Evolutionary conservation across 495 filamentous ascomycete genomes (phyloP).

Genomic region (Neurospora intermedia): DNA sequence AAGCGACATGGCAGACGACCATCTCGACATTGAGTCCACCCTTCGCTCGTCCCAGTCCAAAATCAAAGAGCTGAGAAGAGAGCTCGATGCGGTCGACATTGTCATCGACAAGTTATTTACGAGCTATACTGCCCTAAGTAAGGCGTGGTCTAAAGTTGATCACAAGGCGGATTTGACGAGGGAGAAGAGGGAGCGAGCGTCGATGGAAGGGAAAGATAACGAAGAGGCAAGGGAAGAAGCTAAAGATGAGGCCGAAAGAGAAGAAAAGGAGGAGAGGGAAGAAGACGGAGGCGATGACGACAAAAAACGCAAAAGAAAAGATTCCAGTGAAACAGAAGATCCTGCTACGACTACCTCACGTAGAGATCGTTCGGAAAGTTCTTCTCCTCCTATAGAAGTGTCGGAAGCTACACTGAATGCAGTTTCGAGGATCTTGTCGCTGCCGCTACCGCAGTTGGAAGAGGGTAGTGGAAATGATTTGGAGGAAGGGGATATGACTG

Average conservation of each 20-base stretch:
- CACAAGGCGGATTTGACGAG: neutral
- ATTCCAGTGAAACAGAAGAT: neutral
- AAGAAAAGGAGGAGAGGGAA: neutral
- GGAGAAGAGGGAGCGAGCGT: neutral
- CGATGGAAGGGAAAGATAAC: neutral
- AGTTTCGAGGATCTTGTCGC: neutral
- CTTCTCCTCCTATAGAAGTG: neutral
- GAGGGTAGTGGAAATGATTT: no score
- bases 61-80: neutral
- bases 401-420: neutral
- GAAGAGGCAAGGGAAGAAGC: neutral
- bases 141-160: neutral
- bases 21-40: neutral
- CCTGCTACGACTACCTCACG: neutral
- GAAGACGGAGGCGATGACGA: neutral
- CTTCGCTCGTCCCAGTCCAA: fast-evolving
- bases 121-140: no score
- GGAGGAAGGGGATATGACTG: neutral
- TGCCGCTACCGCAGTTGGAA: no score
- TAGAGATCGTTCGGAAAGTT: neutral
- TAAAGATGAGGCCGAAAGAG: no score
- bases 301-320: neutral
- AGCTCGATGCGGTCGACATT: neutral
- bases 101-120: no score
- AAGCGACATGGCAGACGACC: neutral